Evolutionary conservation across 2,329 filamentous ascomycete genomes (phyloP), one percentile per base, ranked within the genome.

Genomic region (Diaporthe longicolla): DNA sequence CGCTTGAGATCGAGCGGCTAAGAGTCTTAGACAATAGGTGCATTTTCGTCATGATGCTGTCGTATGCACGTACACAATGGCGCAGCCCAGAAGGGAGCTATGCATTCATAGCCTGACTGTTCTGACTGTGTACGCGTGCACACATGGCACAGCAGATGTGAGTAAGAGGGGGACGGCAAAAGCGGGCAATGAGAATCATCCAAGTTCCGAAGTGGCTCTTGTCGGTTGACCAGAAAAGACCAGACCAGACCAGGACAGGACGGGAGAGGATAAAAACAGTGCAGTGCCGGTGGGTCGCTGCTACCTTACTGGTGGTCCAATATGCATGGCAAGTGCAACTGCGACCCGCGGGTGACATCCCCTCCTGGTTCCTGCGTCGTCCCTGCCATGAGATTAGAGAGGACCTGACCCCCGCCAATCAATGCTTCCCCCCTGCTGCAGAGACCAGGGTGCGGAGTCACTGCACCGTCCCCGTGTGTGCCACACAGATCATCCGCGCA

Each of bases 371-470:
- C 70, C 70, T 71, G 70, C 70, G 43, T 71, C 45, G 70, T 52
- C 70, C 70, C 57, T 71, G 57, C 70, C 70, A 71, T 6, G 70
- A 71, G 70, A 71, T 71, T 71, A 55, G 70, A 71, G 70, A 61
- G 57, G 48, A 63, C 70, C 55, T 59, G 57, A 24, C 32, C 70
- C 70, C 70, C 57, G 70, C 70, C 70, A 71, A 71, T 71, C 57
- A 71, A 71, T 71, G 70, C 70, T 63, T 3, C 0, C 32, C 55
- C 63, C 63, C 48, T 54, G 26, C 43, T 63, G 70, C 70, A 63
- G 48, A 37, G 32, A 40, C 70, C 19, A 45, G 43, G 57, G 19
- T 61, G 59, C 24, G 48, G 70, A 71, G 58, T 32, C 29, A 54
- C 57, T 63, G 21, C 35, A 54, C 32, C 63, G 15, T 52, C 26